A percentile compares a stretch with the other conserved stretches of the same genome.
These are phyloP conservation scores for Trichoderma guizhouense DNA, from an alignment of 2,329 filamentous ascomycete species.

Conservation along the genomic window DNA sequence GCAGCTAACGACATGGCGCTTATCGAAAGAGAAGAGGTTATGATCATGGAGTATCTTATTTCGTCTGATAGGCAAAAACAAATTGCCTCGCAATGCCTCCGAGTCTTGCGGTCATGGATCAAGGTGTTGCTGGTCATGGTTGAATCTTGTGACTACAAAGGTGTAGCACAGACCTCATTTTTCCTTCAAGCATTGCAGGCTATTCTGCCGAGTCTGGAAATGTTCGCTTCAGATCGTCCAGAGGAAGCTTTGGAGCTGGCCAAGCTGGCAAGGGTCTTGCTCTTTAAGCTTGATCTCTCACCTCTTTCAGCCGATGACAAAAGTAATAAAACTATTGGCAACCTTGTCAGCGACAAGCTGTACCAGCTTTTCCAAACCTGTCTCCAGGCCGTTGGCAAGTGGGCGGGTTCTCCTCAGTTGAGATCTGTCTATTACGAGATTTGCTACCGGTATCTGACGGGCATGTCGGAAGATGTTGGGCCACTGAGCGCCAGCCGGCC, in stretches of 20 bases:
- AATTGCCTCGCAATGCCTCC: conserved; percentile 55
- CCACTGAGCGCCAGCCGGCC: conserved; percentile 45
- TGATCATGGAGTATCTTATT: conserved; percentile 58
- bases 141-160: conserved; percentile 75
- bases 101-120: conserved; percentile 77
- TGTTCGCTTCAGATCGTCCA: conserved; percentile 65
- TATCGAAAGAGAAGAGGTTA: conserved; percentile 57
- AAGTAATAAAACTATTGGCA: conserved; percentile 51
- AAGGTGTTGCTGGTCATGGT: conserved; percentile 81
- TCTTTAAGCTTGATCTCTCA: conserved; percentile 66
- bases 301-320: conserved; percentile 39
- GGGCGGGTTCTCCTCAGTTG: conserved; percentile 66
- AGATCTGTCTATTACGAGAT: conserved; percentile 89
- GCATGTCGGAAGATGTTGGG: conserved; percentile 55
- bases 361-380: conserved; percentile 89
- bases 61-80: conserved; percentile 63
- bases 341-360: conserved; percentile 81
- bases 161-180: conserved; percentile 68
- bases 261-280: conserved; percentile 67
- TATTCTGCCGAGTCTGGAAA: conserved; percentile 82
- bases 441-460: conserved; percentile 78
- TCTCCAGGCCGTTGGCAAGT: conserved; percentile 72
- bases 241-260: conserved; percentile 73
- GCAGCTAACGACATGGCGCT: conserved; percentile 46
- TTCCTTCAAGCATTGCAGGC: conserved; percentile 83